phyloP scores from a whole-genome alignment of 345 rosid species.

The Luvunga scandens region DNA sequence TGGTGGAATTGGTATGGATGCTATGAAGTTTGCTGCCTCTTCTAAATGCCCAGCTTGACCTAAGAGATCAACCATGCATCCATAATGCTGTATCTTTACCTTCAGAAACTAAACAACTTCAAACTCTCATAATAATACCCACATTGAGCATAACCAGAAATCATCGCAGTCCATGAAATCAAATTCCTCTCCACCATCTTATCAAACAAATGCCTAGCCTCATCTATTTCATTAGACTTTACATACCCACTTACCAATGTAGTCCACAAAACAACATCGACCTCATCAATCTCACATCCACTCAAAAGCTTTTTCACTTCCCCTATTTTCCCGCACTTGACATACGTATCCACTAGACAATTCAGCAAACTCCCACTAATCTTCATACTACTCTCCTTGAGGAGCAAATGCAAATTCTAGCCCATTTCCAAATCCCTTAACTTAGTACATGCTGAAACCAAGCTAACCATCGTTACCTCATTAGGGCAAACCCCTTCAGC shows the following conservation, averaged over 20 bases:
- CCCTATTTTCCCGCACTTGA: neutral
- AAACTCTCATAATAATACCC: neutral
- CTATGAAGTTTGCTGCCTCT: neutral
- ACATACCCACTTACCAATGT: neutral
- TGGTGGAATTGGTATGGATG: slow-evolving; percentile 21
- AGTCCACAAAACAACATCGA: neutral
- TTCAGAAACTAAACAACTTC: too few species aligned
- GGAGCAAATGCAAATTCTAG: neutral
- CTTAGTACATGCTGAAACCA: neutral
- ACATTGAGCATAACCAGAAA: neutral
- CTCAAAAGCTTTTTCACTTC: neutral
- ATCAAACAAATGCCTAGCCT: neutral
- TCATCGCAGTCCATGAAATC: slow-evolving; percentile 1
- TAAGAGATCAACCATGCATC: slow-evolving; percentile 5
- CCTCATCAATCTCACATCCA: neutral
- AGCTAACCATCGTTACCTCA: neutral
- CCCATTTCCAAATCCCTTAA: slow-evolving; percentile 2
- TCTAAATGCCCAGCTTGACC: slow-evolving; percentile 1
- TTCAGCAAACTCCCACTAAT: neutral
- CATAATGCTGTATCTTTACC: slow-evolving; percentile 8
- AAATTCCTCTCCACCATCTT: neutral
- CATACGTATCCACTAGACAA: neutral
- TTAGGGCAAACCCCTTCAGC: slow-evolving; percentile 1
- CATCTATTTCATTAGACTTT: neutral
- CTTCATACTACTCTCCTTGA: neutral